Evolutionary conservation across 2,329 filamentous ascomycete genomes (phyloP).

Genomic region (Metarhizium rileyi): DNA sequence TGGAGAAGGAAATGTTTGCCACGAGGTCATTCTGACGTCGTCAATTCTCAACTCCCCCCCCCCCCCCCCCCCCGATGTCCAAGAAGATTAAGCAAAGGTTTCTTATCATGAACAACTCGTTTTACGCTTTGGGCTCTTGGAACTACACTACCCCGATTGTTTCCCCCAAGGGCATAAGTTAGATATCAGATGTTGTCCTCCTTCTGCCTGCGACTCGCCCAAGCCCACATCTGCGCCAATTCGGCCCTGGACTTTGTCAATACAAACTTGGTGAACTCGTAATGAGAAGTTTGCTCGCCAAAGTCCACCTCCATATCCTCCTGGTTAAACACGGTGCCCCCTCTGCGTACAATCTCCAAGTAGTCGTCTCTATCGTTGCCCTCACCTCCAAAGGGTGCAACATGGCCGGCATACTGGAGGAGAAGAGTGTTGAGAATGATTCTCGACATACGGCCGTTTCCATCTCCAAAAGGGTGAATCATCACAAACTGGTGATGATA

Average conservation of each 20-base stretch:
- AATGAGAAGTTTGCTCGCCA: neutral
- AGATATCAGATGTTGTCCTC: no score
- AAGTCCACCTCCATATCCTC: constrained; percentile 4
- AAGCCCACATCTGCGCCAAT: neutral
- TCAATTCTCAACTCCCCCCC: no score
- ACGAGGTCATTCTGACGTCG: no score
- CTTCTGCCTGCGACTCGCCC: neutral
- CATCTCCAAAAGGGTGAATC: constrained; percentile 27
- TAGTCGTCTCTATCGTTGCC: neutral
- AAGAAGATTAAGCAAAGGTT: no score
- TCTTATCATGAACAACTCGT: no score
- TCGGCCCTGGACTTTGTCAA: neutral
- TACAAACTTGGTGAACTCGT: neutral
- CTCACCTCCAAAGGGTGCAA: neutral
- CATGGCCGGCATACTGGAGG: constrained; percentile 17
- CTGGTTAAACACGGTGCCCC: neutral
- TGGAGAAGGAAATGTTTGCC: no score
- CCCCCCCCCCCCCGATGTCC: no score
- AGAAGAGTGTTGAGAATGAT: constrained; percentile 24
- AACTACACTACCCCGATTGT: no score
- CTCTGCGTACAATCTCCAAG: neutral
- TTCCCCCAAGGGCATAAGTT: no score
- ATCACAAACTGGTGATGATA: constrained; percentile 20
- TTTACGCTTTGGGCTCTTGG: no score
- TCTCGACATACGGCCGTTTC: constrained; percentile 24